A percentile compares a stretch with the other conserved stretches of the same genome.
Evolutionary conservation across 1,139 yeast species (phyloP).

Genomic region (Entelexis sorbosivorans): DNA sequence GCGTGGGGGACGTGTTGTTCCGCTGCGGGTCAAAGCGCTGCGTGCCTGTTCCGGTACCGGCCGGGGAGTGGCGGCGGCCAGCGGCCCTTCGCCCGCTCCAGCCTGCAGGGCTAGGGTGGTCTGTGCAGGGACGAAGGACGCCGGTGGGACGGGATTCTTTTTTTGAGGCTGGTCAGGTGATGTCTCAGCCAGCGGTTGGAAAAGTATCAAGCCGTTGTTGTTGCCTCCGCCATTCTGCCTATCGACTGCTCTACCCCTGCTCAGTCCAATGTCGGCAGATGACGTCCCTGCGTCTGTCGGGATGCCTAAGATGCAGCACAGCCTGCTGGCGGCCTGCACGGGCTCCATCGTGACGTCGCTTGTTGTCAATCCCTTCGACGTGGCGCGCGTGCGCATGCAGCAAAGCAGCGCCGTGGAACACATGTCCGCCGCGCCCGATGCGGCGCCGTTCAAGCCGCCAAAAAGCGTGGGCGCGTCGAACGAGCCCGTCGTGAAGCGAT

Average conservation of each 20-base stretch:
- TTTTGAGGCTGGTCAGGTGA: too few relatives aligned
- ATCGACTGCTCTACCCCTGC: too few relatives aligned
- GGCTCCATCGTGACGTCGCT: conserved; percentile 85
- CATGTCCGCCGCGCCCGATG: background rate
- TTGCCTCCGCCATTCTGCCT: background rate
- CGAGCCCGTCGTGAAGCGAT: conserved; percentile 1
- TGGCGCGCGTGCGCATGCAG: conserved; percentile 78
- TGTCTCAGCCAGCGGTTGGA: background rate
- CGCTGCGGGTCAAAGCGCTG: too few relatives aligned
- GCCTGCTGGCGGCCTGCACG: conserved; percentile 77
- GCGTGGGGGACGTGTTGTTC: too few relatives aligned
- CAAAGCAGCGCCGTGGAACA: conserved; percentile 48
- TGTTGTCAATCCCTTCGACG: conserved; percentile 83
- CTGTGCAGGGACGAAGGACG: too few relatives aligned
- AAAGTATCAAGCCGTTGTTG: background rate
- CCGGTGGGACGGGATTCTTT: too few relatives aligned
- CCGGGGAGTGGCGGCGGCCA: too few relatives aligned
- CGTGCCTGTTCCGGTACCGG: too few relatives aligned
- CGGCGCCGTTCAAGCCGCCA: background rate
- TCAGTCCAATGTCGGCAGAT: background rate
- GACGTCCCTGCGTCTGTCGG: conserved; percentile 1
- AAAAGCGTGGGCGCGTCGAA: background rate
- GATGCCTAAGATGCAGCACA: conserved; percentile 13
- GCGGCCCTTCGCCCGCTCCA: too few relatives aligned
- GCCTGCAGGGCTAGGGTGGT: too few relatives aligned